Base-by-base conservation (phyloP, 192 early-diverging fungal species). In the Gryganskiella cystojenkinii region DNA sequence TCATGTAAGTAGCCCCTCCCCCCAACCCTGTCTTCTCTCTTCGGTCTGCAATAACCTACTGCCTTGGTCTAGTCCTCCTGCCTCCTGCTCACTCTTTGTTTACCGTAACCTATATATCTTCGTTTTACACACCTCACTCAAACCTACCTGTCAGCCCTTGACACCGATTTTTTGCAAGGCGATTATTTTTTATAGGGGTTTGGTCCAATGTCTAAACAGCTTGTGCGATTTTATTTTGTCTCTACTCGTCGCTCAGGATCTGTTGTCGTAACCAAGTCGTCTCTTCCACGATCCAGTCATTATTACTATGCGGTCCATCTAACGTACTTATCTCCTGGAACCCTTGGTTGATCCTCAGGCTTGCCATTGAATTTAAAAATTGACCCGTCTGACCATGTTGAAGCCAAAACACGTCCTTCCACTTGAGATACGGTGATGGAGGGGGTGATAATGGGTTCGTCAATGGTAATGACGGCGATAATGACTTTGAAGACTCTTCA, bases 221-320 rank as follows among this genome's bases (percentile, higher is more conserved):
- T n/a, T n/a, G n/a, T n/a, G n/a, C n/a, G n/a, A n/a, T n/a, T 66
- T 49, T 46, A 20, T 44, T 42, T 55, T 51, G 44, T 34, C 19
- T 28, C 10, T 35, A 19, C 20, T 65, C 63, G 28, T 73, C 57
- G 33, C 56, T 65, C 35, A 73, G 46, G 25, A 73, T 78, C 22
- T 78, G 72, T 22, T 78, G 66, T 20, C 74, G 60, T 15, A 78
- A 33, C 74, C 74, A 78, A 2, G 74, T 78, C 10, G 74, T 78
- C 53, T 78, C 74, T n/a, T 78, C 74, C 8, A 69, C 50, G 20
- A 78, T 64, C 74, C 74, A 78, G 24, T 78, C 74, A 43, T 68
- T 64, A 43, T 78, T 64, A 19, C 60, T 59, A 27, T 67, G 64
- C 3, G 59, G 58, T 7, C 27, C 60, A n/a, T 60, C 61, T 8